Base-by-base conservation (phyloP, 148 eudicot species). In the Dysphania ambrosioides region DNA sequence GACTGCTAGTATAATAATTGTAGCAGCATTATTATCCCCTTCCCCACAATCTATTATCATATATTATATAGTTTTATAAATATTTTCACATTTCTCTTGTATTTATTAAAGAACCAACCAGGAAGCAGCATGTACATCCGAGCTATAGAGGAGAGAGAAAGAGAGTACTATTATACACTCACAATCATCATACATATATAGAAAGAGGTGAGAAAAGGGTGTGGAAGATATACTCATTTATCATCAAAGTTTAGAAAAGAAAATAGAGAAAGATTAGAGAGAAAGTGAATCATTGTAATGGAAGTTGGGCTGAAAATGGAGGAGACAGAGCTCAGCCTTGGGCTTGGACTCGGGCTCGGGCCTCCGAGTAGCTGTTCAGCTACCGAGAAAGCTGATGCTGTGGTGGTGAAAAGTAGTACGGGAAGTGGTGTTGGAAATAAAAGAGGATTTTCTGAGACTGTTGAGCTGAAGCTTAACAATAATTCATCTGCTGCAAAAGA, bases 71-170 rank as follows among this genome's bases (percentile, higher is more conserved):
- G 36, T 36, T 55, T n/a, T 72, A 72, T 72, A 16, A 13, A 57
- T 72, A 35, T 42, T 68, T 44, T 41, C 19, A 41, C 15, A 12
- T 16, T 19, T n/a, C 41, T 35, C 9, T 38, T 26, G 30, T 23
- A 53, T n/a, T n/a, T n/a, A n/a, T n/a, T 12, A 75, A 18, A 68
- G 78, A 71, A 76, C 72, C 78, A 76, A 40, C 78, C 73, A 68
- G 29, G 78, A 76, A 76, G 55, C 66, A 68, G 72, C 78, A 76
- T 6, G 58, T 68, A 76, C 72, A 68, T 68, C 67, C 67, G 67
- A 68, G 57, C 72, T 57, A 60, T 76, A 75, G 72, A 76, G 56
- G 73, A 76, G 72, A 76, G 72, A 76, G 73, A 76, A 42, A 29
- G n/a, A 23, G 29, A 27, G 65, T 67, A 67, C 40, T 38, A 67